A percentile compares a stretch with the other conserved stretches of the same genome.
phyloP scores from a whole-genome alignment of 139 green algal genomes.

The Chlamydomonas applanata region DNA sequence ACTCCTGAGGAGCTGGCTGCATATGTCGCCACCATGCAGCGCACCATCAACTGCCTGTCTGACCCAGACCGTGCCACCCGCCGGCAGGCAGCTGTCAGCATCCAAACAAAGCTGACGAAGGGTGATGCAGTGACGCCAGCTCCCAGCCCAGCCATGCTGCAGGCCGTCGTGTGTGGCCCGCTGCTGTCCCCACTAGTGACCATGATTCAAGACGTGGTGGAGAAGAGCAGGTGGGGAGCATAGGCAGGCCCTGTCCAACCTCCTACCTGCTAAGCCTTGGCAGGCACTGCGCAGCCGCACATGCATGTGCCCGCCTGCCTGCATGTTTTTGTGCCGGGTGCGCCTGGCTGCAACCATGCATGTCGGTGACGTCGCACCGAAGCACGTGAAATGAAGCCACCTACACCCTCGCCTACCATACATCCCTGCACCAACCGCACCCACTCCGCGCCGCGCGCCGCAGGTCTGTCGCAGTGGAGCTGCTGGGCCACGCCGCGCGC shows the following conservation, averaged over 20 bases:
- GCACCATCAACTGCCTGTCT: slow-evolving; percentile 75
- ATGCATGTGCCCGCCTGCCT: too few relatives aligned
- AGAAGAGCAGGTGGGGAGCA: slow-evolving; percentile 39
- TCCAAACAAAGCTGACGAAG: slow-evolving; percentile 37
- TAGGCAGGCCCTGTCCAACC: too few relatives aligned
- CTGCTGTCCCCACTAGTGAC: slow-evolving; percentile 53
- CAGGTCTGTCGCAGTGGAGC: slow-evolving; percentile 27
- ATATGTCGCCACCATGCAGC: slow-evolving; percentile 50
- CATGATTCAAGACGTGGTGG: slow-evolving; percentile 58
- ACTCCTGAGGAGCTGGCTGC: slow-evolving; percentile 25
- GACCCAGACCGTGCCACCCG: slow-evolving; percentile 62
- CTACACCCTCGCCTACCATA: too few relatives aligned
- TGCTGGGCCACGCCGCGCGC: slow-evolving; percentile 35
- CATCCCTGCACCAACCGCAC: too few relatives aligned
- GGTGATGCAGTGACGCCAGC: slow-evolving; percentile 20
- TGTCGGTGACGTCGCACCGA: neutral
- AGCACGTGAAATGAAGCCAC: too few relatives aligned
- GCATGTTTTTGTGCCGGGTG: neutral
- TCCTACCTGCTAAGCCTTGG: too few relatives aligned
- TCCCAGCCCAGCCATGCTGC: slow-evolving; percentile 28
- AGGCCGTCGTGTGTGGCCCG: slow-evolving; percentile 46
- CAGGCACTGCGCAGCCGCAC: too few relatives aligned
- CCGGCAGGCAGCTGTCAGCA: slow-evolving; percentile 29
- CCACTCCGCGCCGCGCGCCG: slow-evolving; percentile 4
- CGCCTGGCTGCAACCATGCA: neutral